Evolutionary conservation across 2,329 filamentous ascomycete genomes (phyloP).

Genomic region (Xylogone sp.): DNA sequence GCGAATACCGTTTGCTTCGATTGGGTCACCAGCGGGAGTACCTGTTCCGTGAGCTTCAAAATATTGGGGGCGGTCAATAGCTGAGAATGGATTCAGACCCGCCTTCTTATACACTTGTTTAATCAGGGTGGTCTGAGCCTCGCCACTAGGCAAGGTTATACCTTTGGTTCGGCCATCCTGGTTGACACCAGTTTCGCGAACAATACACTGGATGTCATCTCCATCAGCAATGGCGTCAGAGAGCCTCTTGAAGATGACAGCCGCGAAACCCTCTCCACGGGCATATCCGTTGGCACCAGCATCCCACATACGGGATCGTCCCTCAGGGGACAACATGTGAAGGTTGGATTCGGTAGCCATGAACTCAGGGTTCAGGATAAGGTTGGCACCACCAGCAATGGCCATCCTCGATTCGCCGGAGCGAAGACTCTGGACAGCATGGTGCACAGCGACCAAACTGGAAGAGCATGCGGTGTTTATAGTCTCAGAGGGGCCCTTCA

Average conservation of each 20-base stretch:
- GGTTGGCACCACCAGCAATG: too few relatives aligned
- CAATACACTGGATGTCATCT: constrained; percentile 53
- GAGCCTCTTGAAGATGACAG: constrained; percentile 55
- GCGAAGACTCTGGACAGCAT: constrained; percentile 45
- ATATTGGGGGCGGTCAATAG: constrained; percentile 6
- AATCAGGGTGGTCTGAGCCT: constrained; percentile 31
- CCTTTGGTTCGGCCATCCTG: constrained; percentile 55
- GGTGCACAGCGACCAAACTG: constrained; percentile 49
- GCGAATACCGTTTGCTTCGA: constrained; percentile 16
- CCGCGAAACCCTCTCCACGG: constrained; percentile 49
- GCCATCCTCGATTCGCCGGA: too few relatives aligned
- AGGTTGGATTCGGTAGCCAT: constrained; percentile 34
- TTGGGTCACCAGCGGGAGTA: constrained; percentile 21
- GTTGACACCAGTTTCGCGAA: constrained; percentile 49
- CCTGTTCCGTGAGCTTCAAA: constrained; percentile 26
- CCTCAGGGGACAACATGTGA: constrained; percentile 27
- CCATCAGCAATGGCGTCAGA: constrained; percentile 53
- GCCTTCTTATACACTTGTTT: constrained; percentile 1
- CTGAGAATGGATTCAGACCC: constrained; percentile 1
- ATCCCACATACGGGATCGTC: constrained; percentile 36
- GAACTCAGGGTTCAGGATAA: too few relatives aligned
- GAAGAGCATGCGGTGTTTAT: constrained; percentile 56
- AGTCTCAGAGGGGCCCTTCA: constrained; percentile 33
- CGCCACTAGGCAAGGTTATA: constrained; percentile 47
- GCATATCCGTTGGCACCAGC: constrained; percentile 14